Evolutionary conservation across 2,329 filamentous ascomycete species (phyloP), one percentile per base, ranked within the genome.

Genomic region (Pseudogymnoascus sp.): DNA sequence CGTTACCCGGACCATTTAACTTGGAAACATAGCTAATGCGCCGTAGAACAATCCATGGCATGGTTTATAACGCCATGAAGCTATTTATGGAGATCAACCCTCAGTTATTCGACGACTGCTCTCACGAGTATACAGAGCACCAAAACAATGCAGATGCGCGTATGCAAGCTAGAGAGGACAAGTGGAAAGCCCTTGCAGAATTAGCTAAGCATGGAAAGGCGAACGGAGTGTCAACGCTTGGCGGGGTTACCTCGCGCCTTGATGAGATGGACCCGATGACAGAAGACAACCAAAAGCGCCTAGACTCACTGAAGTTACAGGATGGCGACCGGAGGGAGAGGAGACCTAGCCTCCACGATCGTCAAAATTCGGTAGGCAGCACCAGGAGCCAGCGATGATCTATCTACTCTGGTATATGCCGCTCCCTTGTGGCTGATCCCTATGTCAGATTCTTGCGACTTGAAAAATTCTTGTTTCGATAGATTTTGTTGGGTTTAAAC

Each of bases 11-110:
- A 33, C 13, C 29, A 54, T 47, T 58, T 54, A 54, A 26, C 35
- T 17, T 17, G 4, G 10, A 17, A 15, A 61, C 41, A 61, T 35
- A 4, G 47, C 75, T 80, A 70, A 79, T 65, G 24, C 11, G 8
- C 58, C 6, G 1, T 66, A 97, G 94, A 71, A 99, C 94, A 6
- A 99, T 99, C 68, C 94, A 99, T 72, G 94, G 94, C 73, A 97
- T 99, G 93, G 94, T 99, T 9, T 97, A 97, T 75, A 99, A 97
- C 71, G 94, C 94, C 62, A 97, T 99, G 94, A 99, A 99, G 75
- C 84, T 99, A 37, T 99, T 99, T 76, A 99, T 99, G 94, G 94
- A 99, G 74, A 97, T 99, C 71, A 97, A 97, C 74, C 94, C 94
- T 8, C 92, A 97, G 74, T 84, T 99, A 21, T 99, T 99, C 70